Evolutionary conservation across 345 rosid species (phyloP), one percentile per base, ranked within the genome.

Genomic region (Dipteronia sinensis): DNA sequence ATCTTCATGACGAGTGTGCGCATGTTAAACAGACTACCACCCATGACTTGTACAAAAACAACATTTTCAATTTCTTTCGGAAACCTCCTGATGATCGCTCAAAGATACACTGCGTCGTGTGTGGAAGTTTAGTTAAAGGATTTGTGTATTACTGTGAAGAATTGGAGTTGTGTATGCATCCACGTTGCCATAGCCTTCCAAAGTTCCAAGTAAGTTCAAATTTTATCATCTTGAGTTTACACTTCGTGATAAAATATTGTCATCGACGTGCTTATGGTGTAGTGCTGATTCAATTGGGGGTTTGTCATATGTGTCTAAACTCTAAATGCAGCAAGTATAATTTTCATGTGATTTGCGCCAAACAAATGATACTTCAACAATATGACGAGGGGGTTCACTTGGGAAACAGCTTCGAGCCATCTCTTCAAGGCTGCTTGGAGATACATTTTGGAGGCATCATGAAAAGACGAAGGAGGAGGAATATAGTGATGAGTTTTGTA

Each of bases 271-370:
- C 59, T 17, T 17, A 2, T 61, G 67, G 74, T 77, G 79, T 51
- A 25, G 38, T 34, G 4, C 4, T 34, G 38, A 1, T 34, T 5
- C 38, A 27, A 27, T 27, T 27, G 27, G 27, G 3, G 38, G 38
- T 4, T 34, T 34, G 38, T 34, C 38, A 4, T 34, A 34, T 34
- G 38, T 69, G 44, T 77, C 79, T 19, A 10, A 27, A n/a, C 44
- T 77, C 79, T 19, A 10, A 27, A n/a, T 59, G 74, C 61, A 8
- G 62, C 10, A 0, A 69, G 0, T 69, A 69, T 27, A 59, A 8
- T 19, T 47, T 77, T 70, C 79, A 69, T n/a, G 79, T 69, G 63
- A 3, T 3, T 25, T 69, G 79, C 15, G 47, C 22, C 1, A 77
- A 20, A 0, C 23, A 77, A 13, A 59, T 77, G 62, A 19, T 20